Evolutionary conservation across 768 basidiomycete species (phyloP), one percentile per base, ranked within the genome.

Genomic region (Jaapia argillacea): DNA sequence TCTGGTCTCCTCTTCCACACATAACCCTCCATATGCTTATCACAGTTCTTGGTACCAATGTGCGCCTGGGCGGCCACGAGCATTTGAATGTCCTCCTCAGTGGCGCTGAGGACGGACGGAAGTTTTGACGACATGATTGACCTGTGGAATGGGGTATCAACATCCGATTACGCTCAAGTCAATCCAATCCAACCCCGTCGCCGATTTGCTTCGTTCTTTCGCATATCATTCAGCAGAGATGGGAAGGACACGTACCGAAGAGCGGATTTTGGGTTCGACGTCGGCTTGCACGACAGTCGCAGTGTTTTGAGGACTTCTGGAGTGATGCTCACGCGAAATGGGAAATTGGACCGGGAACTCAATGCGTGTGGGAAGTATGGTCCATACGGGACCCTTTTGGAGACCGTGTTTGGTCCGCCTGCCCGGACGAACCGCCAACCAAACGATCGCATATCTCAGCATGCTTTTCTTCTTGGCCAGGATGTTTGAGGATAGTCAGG

Each of bases 31-130:
- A 99, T 99, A 67, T 92, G 86, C 80, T 92, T 96, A 65, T 98
- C 94, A 72, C 92, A 94, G 70, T 97, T 96, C 85, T 98, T 98
- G 53, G 85, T 90, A 62, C 93, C 94, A 51, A 98, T 85, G 63
- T 97, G 94, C 65, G 81, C 85, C 72, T 97, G 89, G 18, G 96
- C 96, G 59, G 92, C 82, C 48, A 98, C 75, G 58, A 98, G 76
- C 54, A 90, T 80, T 67, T 88, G 87, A 56, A 97, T 93, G 67
- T 98, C 94, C 72, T 97, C 93, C 67, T 98, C 93, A 44, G 91
- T 93, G 36, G 92, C 88, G 61, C 81, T 81, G 58, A 99, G 79
- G 54, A 86, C 77, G 58, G 91, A 84, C 56, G 94, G 94, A 54
- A 97, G 77, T 79, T 96, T 96, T 63, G 89, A 89, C 58, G 86